These are phyloP conservation scores for Penicillium sclerotiorum DNA, from an alignment of 2,329 filamentous ascomycete genomes.

Conservation along the genomic window DNA sequence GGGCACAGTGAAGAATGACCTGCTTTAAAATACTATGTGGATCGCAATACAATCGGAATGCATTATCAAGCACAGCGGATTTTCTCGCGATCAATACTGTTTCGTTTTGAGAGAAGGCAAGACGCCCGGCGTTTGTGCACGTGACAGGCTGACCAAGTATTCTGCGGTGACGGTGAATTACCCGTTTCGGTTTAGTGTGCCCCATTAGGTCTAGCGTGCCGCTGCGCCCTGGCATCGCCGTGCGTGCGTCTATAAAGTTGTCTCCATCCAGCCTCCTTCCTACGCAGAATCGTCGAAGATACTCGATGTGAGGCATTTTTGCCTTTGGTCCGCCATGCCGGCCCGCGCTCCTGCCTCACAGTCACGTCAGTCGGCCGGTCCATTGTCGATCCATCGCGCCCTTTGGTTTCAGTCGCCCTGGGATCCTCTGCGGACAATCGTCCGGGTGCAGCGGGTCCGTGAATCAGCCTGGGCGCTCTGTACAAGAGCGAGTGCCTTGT, in stretches of 20 bases:
- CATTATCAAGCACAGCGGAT: too few species aligned
- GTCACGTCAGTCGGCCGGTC: background rate
- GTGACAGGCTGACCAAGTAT: too few species aligned
- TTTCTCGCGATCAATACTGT: too few species aligned
- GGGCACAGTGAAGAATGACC: too few species aligned
- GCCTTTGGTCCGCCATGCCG: background rate
- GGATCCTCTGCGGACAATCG: background rate
- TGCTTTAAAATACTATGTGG: too few species aligned
- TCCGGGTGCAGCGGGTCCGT: background rate
- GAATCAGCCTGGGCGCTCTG: background rate
- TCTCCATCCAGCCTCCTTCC: background rate
- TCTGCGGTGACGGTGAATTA: constrained; percentile 3
- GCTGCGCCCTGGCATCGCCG: background rate
- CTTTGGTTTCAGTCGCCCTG: background rate
- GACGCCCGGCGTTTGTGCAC: too few species aligned
- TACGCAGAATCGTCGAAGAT: background rate
- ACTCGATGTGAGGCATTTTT: constrained; percentile 1
- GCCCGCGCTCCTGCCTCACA: background rate
- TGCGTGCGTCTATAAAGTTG: constrained; percentile 2
- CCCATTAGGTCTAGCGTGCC: background rate
- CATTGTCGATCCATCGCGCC: background rate
- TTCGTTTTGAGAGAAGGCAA: too few species aligned
- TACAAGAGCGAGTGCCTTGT: too few species aligned
- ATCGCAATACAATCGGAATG: too few species aligned
- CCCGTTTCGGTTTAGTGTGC: background rate